phyloP scores from a whole-genome alignment of 345 rosid genomes.

The Bruguiera gymnorhiza region DNA sequence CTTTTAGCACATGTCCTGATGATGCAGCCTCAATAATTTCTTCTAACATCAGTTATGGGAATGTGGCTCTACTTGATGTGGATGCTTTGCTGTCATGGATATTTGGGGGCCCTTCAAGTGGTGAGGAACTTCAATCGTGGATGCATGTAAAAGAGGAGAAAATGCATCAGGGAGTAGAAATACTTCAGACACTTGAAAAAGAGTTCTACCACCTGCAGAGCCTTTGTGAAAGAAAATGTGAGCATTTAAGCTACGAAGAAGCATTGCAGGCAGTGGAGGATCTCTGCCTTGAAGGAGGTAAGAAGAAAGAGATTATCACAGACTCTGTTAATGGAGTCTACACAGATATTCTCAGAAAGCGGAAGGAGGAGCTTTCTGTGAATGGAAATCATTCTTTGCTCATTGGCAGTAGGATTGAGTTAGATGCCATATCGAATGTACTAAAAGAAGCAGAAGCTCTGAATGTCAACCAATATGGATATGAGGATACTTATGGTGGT shows the following conservation, averaged over 20 bases:
- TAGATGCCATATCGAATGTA: slow-evolving; percentile 65
- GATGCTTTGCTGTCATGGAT: slow-evolving; percentile 79
- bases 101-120: slow-evolving; percentile 70
- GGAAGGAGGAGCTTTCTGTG: slow-evolving; percentile 60
- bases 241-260: slow-evolving; percentile 74
- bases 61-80: slow-evolving; percentile 33
- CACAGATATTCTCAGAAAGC: slow-evolving; percentile 60
- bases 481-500: slow-evolving; percentile 54
- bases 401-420: slow-evolving; percentile 54
- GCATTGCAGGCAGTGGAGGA: slow-evolving; percentile 80
- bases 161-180: slow-evolving; percentile 67
- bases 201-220: slow-evolving; percentile 70
- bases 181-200: slow-evolving; percentile 71
- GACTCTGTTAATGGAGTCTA: slow-evolving; percentile 54
- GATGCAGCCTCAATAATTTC: slow-evolving; percentile 29
- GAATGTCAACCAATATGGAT: slow-evolving; percentile 69
- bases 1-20: slow-evolving; percentile 18
- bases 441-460: slow-evolving; percentile 73
- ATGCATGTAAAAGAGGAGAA: slow-evolving; percentile 63
- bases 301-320: slow-evolving; percentile 62
- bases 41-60: slow-evolving; percentile 30
- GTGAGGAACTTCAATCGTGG: slow-evolving; percentile 68
- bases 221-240: slow-evolving; percentile 79
- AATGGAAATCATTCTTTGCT: slow-evolving; percentile 48
- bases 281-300: slow-evolving; percentile 77